These are phyloP conservation scores for Adiantum capillusveneris DNA, from an alignment of 75 land plant species.

Conservation along the genomic window DNA sequence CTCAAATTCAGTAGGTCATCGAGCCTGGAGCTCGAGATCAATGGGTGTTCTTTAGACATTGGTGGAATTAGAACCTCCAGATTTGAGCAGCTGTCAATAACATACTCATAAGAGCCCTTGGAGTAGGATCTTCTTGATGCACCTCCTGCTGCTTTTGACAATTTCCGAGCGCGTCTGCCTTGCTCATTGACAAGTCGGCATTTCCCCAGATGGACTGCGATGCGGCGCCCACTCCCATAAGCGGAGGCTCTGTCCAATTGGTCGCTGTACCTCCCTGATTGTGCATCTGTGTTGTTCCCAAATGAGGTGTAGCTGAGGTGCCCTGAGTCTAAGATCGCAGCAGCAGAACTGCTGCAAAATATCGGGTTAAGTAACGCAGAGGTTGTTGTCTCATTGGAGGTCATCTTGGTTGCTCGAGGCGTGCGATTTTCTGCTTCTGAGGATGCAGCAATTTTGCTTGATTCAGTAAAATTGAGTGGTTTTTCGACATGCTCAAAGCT, in stretches of 20 bases:
- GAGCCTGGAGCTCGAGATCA: too few species aligned
- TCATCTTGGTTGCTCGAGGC: too few species aligned
- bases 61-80: slow-evolving; percentile 6
- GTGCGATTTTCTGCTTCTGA: too few species aligned
- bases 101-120: slow-evolving; percentile 30
- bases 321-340: neutral
- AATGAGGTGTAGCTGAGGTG: slow-evolving; percentile 4
- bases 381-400: too few species aligned
- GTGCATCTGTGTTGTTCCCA: neutral
- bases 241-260: neutral
- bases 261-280: too few species aligned
- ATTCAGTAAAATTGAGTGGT: too few species aligned
- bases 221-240: neutral
- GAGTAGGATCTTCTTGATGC: slow-evolving; percentile 26
- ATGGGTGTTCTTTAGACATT: too few species aligned
- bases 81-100: slow-evolving; percentile 9
- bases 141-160: slow-evolving; percentile 1
- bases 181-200: slow-evolving; percentile 4
- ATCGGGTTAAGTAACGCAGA: too few species aligned
- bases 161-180: neutral
- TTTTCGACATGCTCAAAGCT: too few species aligned
- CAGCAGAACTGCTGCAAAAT: neutral
- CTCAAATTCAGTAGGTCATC: neutral
- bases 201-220: slow-evolving; percentile 24
- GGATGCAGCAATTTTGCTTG: too few species aligned